Evolutionary conservation across 805 yeast species (phyloP).

Genomic region (Candida easanensis): DNA sequence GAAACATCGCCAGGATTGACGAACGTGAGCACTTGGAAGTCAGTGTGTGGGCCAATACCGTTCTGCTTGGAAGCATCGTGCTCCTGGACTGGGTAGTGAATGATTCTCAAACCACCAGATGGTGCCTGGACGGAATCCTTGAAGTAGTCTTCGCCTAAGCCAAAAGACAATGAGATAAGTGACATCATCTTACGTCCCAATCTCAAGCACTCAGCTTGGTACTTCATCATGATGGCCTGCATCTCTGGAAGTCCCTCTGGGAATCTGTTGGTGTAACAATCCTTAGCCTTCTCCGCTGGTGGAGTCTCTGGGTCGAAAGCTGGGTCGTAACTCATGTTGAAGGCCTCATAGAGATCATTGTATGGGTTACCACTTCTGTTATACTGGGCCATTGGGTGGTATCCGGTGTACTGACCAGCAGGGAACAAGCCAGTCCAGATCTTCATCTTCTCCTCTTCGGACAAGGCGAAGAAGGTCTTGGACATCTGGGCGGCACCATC

Average conservation of each 20-base stretch:
- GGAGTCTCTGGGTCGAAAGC: constrained; percentile 17
- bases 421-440: no score
- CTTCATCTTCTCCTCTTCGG: no score
- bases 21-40: constrained; percentile 36
- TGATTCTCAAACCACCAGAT: constrained; percentile 30
- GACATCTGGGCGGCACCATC: no score
- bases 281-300: constrained; percentile 23
- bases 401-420: no score
- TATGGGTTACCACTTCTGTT: no score
- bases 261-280: constrained; percentile 28
- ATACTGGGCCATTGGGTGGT: no score
- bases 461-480: no score
- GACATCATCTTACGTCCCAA: constrained; percentile 27
- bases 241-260: constrained; percentile 28
- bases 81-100: constrained; percentile 34
- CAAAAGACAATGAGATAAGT: constrained; percentile 31
- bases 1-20: constrained; percentile 35
- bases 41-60: constrained; percentile 41
- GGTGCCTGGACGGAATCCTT: constrained; percentile 25
- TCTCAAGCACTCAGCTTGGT: constrained; percentile 23
- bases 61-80: constrained; percentile 28
- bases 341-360: constrained; percentile 35
- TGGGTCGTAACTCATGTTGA: constrained; percentile 31
- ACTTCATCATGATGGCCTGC: constrained; percentile 22
- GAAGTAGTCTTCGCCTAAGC: constrained; percentile 28